phyloP scores from a whole-genome alignment of 192 early-diverging fungal genomes.

The Obelidium mucronatum region DNA sequence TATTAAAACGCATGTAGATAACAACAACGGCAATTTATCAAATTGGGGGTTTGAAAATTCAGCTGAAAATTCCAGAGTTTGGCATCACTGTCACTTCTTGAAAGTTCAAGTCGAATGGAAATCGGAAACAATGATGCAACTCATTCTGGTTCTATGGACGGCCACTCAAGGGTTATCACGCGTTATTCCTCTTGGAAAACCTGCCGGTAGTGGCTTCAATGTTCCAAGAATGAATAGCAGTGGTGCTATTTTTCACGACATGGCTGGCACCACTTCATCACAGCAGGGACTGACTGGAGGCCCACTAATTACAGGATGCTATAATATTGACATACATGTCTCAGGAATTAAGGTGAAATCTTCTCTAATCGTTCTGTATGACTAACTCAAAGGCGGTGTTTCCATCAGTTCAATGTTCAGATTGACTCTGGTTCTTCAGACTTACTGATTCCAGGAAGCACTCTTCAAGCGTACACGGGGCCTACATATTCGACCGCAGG shows the following conservation, averaged over 20 bases:
- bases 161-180: too few species aligned
- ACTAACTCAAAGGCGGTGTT: neutral
- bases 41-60: too few species aligned
- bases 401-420: conserved; percentile 26
- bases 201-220: too few species aligned
- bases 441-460: conserved; percentile 29
- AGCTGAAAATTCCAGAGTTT: too few species aligned
- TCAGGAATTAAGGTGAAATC: conserved; percentile 10
- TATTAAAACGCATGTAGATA: too few species aligned
- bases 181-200: neutral
- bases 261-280: neutral
- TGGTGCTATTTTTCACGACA: neutral
- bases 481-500: conserved; percentile 11
- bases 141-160: too few species aligned
- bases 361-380: neutral
- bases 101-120: too few species aligned
- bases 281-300: conserved; percentile 15
- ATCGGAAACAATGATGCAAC: too few species aligned
- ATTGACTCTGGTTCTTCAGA: conserved; percentile 29
- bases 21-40: too few species aligned
- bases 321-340: conserved; percentile 25
- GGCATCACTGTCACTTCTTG: too few species aligned
- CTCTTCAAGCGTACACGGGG: conserved; percentile 15
- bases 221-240: neutral
- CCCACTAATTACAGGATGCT: conserved; percentile 23